Conservation (phyloP, 2,329 filamentous ascomycete genomes). For the Hysterium pulicare region DNA sequence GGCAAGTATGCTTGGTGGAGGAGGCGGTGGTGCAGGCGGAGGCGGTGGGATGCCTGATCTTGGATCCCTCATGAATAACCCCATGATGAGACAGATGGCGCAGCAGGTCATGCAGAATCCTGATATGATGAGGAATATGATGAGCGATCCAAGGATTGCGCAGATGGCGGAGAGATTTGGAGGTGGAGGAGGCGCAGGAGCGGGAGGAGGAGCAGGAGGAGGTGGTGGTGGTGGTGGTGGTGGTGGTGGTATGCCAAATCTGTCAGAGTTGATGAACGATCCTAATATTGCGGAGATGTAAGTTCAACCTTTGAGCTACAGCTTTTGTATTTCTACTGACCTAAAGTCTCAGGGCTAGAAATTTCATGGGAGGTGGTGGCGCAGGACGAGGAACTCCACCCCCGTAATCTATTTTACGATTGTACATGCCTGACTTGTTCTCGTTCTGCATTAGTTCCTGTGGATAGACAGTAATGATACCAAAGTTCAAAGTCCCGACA, state of each 20-base stretch:
- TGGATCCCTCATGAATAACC: slow-evolving; percentile 86
- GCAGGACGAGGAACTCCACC: slow-evolving; percentile 7
- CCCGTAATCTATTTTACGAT: neutral
- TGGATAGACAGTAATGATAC: slow-evolving; percentile 28
- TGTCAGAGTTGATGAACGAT: slow-evolving; percentile 83
- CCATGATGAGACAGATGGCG: slow-evolving; percentile 97
- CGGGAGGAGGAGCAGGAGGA: slow-evolving; percentile 39
- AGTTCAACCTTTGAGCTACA: slow-evolving; percentile 43
- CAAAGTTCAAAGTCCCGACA: slow-evolving; percentile 11
- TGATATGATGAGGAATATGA: slow-evolving; percentile 83
- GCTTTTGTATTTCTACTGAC: neutral
- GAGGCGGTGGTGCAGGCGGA: slow-evolving; percentile 58
- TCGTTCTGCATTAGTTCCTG: slow-evolving; percentile 3
- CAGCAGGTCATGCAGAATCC: slow-evolving; percentile 98
- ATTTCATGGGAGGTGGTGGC: slow-evolving; percentile 62
- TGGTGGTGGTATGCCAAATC: slow-evolving; percentile 68
- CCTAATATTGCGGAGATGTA: slow-evolving; percentile 90
- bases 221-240: slow-evolving; percentile 53
- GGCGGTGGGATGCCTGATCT: slow-evolving; percentile 86
- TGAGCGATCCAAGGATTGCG: slow-evolving; percentile 86
- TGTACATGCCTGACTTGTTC: neutral
- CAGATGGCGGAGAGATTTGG: slow-evolving; percentile 83
- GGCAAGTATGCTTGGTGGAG: slow-evolving; percentile 51
- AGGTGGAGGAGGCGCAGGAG: slow-evolving; percentile 48
- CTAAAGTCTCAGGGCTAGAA: slow-evolving; percentile 53